Evolutionary conservation across 495 filamentous ascomycete genomes (phyloP).

Genomic region (Annulohypoxylon nitens): DNA sequence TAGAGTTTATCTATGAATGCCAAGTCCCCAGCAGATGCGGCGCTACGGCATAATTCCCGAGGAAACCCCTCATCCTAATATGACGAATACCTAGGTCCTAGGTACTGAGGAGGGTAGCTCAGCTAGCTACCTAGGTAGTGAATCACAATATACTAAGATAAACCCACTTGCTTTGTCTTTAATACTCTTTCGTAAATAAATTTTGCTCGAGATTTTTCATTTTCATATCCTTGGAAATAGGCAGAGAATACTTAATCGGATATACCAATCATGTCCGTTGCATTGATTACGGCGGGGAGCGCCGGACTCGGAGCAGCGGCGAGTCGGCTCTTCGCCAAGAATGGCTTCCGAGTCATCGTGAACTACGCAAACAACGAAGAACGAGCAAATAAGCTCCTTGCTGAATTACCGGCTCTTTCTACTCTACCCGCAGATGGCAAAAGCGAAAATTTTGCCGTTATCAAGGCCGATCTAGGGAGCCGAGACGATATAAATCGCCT

Average conservation of each 20-base stretch:
- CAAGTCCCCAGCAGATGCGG: neutral
- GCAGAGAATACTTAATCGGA: neutral
- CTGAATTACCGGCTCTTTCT: slow-evolving; percentile 56
- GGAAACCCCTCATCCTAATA: slow-evolving; percentile 24
- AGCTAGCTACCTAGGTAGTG: neutral
- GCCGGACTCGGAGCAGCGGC: slow-evolving; percentile 70
- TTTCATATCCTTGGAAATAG: neutral
- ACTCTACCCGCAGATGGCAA: slow-evolving; percentile 23
- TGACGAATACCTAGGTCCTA: neutral
- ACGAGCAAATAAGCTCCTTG: slow-evolving; percentile 59
- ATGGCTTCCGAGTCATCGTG: slow-evolving; percentile 63
- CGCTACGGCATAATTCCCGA: slow-evolving; percentile 9
- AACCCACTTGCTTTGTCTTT: neutral
- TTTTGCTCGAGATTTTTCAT: neutral
- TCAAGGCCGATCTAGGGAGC: slow-evolving; percentile 65
- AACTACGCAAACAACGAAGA: slow-evolving; percentile 65
- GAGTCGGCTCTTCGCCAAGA: slow-evolving; percentile 61
- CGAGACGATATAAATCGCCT: slow-evolving; percentile 59
- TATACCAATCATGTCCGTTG: slow-evolving; percentile 51
- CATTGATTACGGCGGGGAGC: slow-evolving; percentile 67
- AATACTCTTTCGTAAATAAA: neutral
- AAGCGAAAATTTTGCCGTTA: slow-evolving; percentile 51
- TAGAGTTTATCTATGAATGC: neutral
- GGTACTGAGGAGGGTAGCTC: no score
- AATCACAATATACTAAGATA: neutral